A percentile compares a stretch with the other conserved stretches of the same genome.
Evolutionary conservation across 2,329 filamentous ascomycete genomes (phyloP).

Genomic region (Dryadomyces quercivorus): DNA sequence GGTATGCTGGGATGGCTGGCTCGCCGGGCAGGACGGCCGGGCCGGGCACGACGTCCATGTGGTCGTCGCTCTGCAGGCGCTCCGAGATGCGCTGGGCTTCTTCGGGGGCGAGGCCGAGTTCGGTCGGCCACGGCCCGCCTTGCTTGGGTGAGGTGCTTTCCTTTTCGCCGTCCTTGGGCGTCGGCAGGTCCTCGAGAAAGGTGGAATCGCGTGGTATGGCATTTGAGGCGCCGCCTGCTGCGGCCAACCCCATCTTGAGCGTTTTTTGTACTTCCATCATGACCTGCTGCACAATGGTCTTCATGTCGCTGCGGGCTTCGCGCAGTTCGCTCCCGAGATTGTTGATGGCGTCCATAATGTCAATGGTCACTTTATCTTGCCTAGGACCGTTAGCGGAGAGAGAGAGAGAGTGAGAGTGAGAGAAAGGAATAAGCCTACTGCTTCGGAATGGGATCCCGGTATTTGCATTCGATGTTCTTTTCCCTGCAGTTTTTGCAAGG

Average conservation of each 20-base stretch:
- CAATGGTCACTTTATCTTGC: slow-evolving; percentile 47
- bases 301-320: neutral
- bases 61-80: slow-evolving; percentile 30
- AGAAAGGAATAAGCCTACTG: slow-evolving; percentile 47
- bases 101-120: slow-evolving; percentile 11
- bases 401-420: neutral
- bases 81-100: slow-evolving; percentile 22
- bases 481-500: slow-evolving; percentile 82
- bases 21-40: slow-evolving; percentile 43
- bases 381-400: slow-evolving; percentile 17
- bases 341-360: slow-evolving; percentile 44
- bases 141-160: slow-evolving; percentile 13
- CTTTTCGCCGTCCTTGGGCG: slow-evolving; percentile 6
- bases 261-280: neutral
- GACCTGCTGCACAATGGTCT: neutral
- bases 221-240: neutral
- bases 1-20: slow-evolving; percentile 67
- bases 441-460: slow-evolving; percentile 81
- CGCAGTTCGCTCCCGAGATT: slow-evolving; percentile 17
- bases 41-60: slow-evolving; percentile 34
- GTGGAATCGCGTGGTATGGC: neutral
- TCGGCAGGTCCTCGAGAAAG: neutral
- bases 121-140: neutral
- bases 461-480: slow-evolving; percentile 72
- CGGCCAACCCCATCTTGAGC: neutral